Evolutionary conservation across 1,284 basidiomycete genomes (phyloP), one percentile per base, ranked within the genome.

Genomic region (Ceratobasidium sp.): DNA sequence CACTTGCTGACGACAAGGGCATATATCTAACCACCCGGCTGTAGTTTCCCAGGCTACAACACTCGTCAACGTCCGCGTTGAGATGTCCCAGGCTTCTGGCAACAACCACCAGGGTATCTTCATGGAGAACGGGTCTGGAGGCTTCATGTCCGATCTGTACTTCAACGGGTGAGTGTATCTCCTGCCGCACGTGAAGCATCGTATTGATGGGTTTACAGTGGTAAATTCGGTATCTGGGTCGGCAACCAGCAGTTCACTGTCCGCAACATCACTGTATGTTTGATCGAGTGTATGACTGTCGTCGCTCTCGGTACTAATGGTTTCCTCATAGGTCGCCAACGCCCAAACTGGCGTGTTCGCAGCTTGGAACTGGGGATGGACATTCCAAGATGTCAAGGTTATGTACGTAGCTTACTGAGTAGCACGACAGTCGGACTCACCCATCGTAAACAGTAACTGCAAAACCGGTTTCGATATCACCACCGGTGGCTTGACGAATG

Each of bases 1-100:
- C 20, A 5, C 6, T 23, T 0, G 23, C 26, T 23, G 23, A 56
- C 28, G 20, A 28, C 20, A 17, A 20, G 73, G 46, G 20, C 33
- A 62, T 28, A 82, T 38, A 13, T 40, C 42, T 46, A 10, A 94
- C 80, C 93, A 92, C 90, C 92, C 17, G 17, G 9, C 26, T 94
- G 33, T 33, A 84, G 91, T 94, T n/a, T 89, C 93, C 9, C 93
- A 95, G 82, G 90, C 92, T 1, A 94, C 93, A 0, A 92, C 91
- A 1, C 85, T 95, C 64, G 88, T 91, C 80, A 88, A 90, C 81
- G 84, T 88, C 77, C 85, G 87, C 73, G 88, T 93, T 81, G 84
- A 91, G 62, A 90, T 93, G 90, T 89, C 89, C 1, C 86, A 86
- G n/a, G 89, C 86, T 33, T 61, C 87, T 20, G 87, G 88, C 28